Conservation (phyloP, 2,329 filamentous ascomycete species). For the Didymella pomorum region DNA sequence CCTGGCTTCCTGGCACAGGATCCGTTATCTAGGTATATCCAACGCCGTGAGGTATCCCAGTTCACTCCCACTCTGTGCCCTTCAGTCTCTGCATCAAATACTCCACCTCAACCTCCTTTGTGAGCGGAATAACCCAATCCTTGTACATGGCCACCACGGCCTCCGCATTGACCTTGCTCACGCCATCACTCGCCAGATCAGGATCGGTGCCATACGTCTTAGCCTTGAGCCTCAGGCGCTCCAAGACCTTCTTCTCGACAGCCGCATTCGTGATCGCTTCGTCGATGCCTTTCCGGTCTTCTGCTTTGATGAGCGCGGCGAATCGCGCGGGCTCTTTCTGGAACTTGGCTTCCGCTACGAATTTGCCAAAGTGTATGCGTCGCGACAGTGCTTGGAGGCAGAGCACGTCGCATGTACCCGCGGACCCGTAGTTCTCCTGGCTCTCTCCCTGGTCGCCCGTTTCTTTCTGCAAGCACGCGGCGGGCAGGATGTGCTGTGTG, state of each 20-base stretch:
- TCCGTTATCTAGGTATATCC: not conserved
- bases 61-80: conserved; percentile 56
- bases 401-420: conserved; percentile 88
- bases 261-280: conserved; percentile 87
- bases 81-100: conserved; percentile 94
- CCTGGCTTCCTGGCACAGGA: no score
- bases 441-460: conserved; percentile 81
- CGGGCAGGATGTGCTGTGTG: conserved; percentile 81
- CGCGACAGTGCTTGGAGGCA: conserved; percentile 89
- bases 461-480: conserved; percentile 80
- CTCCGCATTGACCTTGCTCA: conserved; percentile 87
- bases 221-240: conserved; percentile 85
- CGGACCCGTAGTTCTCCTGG: conserved; percentile 93
- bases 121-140: conserved; percentile 93
- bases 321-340: conserved; percentile 81
- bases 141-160: conserved; percentile 61
- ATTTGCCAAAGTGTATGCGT: conserved; percentile 97
- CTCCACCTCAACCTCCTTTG: conserved; percentile 98
- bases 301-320: conserved; percentile 80
- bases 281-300: conserved; percentile 81
- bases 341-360: conserved; percentile 97
- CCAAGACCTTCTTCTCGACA: conserved; percentile 91
- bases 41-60: not conserved
- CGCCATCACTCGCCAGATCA: conserved; percentile 65
- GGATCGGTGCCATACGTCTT: conserved; percentile 94